phyloP scores from a whole-genome alignment of 345 rosid species.

The Iberis pinnata region DNA sequence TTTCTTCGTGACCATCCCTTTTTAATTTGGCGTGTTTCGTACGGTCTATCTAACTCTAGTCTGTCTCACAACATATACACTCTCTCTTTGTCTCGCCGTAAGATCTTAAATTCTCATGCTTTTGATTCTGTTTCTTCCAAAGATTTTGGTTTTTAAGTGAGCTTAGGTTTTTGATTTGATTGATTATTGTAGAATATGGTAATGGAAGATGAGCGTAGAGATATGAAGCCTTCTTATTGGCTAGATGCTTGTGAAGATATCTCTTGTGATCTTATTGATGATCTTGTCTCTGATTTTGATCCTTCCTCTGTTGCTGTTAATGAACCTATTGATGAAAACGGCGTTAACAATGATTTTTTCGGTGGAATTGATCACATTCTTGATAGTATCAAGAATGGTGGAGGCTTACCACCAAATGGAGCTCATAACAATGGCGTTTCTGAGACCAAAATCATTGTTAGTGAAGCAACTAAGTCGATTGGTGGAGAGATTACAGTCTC shows the following conservation, averaged over 20 bases:
- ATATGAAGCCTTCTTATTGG: slow-evolving; percentile 68
- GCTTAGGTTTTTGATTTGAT: background rate
- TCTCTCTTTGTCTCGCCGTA: no score
- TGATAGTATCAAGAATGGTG: slow-evolving; percentile 73
- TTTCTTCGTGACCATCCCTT: slow-evolving; percentile 27
- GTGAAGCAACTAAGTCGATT: slow-evolving; percentile 20
- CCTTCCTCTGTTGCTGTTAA: slow-evolving; percentile 40
- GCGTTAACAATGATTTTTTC: slow-evolving; percentile 57
- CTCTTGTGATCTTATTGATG: slow-evolving; percentile 56
- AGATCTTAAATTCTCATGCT: slow-evolving; percentile 7
- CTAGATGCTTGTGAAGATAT: slow-evolving; percentile 86
- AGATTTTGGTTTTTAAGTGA: background rate
- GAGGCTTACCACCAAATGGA: slow-evolving; percentile 46
- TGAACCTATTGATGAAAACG: slow-evolving; percentile 35
- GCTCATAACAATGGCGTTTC: slow-evolving; percentile 18
- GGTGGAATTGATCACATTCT: slow-evolving; percentile 92
- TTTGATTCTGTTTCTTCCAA: background rate
- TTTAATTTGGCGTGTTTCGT: slow-evolving; percentile 59
- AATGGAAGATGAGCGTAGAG: slow-evolving; percentile 50
- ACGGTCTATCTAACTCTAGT: slow-evolving; percentile 75
- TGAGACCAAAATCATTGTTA: slow-evolving; percentile 12
- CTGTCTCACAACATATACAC: slow-evolving; percentile 34
- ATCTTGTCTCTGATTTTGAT: slow-evolving; percentile 55
- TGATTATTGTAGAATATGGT: slow-evolving; percentile 5
- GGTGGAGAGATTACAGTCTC: slow-evolving; percentile 3